Evolutionary conservation across 202 grass and related monocot genomes (phyloP).

Genomic region (Setaria italica): DNA sequence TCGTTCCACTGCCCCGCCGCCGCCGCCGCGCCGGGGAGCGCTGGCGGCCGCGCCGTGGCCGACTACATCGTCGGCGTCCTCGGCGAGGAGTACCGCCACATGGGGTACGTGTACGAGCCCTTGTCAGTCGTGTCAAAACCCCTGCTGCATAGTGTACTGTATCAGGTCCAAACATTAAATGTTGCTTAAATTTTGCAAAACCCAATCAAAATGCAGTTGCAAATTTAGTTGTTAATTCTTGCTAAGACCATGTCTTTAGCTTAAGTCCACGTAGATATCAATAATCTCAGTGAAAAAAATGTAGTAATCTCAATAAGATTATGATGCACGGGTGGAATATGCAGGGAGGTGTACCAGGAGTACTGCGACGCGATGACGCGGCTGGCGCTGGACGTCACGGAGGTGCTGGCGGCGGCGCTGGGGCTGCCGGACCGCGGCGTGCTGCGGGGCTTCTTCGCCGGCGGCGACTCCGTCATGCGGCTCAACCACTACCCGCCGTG

Average conservation of each 20-base stretch:
- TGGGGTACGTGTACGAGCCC: slow-evolving; percentile 43
- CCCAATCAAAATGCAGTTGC: neutral
- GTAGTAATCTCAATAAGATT: neutral
- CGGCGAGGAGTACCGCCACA: slow-evolving; percentile 59
- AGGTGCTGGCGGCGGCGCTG: slow-evolving; percentile 58
- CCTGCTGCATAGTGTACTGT: neutral
- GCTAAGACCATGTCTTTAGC: neutral
- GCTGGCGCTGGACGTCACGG: slow-evolving; percentile 74
- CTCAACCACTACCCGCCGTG: slow-evolving; percentile 90
- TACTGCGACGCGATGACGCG: slow-evolving; percentile 70
- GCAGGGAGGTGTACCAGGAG: slow-evolving; percentile 62
- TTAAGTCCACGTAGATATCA: neutral
- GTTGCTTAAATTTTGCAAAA: neutral
- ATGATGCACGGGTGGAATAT: neutral
- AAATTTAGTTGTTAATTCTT: neutral
- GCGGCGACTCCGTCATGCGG: slow-evolving; percentile 72
- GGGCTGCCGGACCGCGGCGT: slow-evolving; percentile 30
- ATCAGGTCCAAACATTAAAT: neutral
- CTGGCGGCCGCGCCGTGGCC: slow-evolving; percentile 26
- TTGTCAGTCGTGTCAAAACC: neutral
- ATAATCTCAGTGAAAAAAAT: neutral
- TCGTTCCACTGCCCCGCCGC: slow-evolving; percentile 63
- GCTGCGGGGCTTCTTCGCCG: slow-evolving; percentile 58
- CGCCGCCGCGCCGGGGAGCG: slow-evolving; percentile 5
- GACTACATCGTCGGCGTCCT: slow-evolving; percentile 73